Conservation (phyloP, 192 early-diverging fungal genomes). For the Backusella parvicylindrica region DNA sequence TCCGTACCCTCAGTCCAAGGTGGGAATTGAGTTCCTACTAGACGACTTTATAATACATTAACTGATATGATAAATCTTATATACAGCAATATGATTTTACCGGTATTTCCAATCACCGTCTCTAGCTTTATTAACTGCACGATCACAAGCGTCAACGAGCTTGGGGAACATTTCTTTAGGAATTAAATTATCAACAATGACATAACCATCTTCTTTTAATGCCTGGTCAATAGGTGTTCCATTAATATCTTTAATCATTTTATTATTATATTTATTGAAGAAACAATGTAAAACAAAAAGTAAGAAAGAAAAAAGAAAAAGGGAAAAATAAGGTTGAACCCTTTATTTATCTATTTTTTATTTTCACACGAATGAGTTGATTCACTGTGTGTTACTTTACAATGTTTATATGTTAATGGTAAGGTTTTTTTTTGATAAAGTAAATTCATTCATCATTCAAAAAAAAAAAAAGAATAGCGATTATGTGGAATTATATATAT, state of each 20-base stretch:
- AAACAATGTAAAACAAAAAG: background rate
- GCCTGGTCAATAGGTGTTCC: conserved; percentile 15
- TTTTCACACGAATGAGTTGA: background rate
- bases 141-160: conserved; percentile 38
- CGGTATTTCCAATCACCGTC: conserved; percentile 38
- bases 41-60: too few relatives aligned
- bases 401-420: background rate
- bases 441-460: background rate
- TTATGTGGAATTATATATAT: too few relatives aligned
- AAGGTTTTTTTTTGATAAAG: background rate
- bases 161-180: conserved; percentile 27
- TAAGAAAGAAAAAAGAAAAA: background rate
- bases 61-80: too few relatives aligned
- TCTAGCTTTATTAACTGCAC: conserved; percentile 34
- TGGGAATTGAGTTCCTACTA: conserved; percentile 47
- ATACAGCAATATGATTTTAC: too few relatives aligned
- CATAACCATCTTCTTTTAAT: conserved; percentile 40
- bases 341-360: background rate
- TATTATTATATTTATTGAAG: background rate
- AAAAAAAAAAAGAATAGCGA: too few relatives aligned
- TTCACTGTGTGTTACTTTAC: background rate
- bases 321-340: background rate
- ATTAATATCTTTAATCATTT: conserved; percentile 14
- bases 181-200: conserved; percentile 42
- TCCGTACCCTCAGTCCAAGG: conserved; percentile 44